phyloP scores from a whole-genome alignment of 345 rosid species.

The Firmiana major region DNA sequence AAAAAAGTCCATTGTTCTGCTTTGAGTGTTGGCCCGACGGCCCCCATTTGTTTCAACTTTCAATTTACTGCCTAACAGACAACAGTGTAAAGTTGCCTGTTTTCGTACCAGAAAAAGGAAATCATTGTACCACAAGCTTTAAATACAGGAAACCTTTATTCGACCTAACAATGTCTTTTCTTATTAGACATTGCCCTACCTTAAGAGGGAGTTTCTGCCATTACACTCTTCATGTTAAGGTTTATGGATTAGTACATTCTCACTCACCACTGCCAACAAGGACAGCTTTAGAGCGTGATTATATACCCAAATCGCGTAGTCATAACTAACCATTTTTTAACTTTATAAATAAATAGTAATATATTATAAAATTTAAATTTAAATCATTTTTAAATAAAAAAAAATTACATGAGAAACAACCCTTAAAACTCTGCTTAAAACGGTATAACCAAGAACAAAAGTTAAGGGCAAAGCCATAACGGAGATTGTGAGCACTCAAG shows the following conservation, averaged over 20 bases:
- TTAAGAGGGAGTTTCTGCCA: background rate
- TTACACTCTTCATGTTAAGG: background rate
- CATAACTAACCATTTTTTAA: too few relatives aligned
- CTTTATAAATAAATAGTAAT: too few relatives aligned
- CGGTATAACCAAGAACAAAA: background rate
- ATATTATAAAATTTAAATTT: too few relatives aligned
- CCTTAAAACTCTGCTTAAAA: background rate
- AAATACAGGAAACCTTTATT: background rate
- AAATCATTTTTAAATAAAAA: too few relatives aligned
- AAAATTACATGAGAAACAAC: too few relatives aligned
- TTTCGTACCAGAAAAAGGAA: background rate
- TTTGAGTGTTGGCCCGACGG: background rate
- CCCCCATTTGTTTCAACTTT: too few relatives aligned
- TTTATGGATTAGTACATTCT: background rate
- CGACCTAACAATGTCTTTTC: background rate
- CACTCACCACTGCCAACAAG: background rate
- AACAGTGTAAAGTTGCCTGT: background rate
- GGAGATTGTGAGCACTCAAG: background rate
- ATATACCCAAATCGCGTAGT: too few relatives aligned
- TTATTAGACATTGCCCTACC: background rate
- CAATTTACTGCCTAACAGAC: background rate
- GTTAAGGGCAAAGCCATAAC: background rate
- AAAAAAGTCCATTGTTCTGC: background rate
- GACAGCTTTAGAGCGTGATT: background rate
- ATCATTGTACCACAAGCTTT: background rate